Evolutionary conservation across 1,139 yeast species (phyloP).

Genomic region (Candida gigantensis): DNA sequence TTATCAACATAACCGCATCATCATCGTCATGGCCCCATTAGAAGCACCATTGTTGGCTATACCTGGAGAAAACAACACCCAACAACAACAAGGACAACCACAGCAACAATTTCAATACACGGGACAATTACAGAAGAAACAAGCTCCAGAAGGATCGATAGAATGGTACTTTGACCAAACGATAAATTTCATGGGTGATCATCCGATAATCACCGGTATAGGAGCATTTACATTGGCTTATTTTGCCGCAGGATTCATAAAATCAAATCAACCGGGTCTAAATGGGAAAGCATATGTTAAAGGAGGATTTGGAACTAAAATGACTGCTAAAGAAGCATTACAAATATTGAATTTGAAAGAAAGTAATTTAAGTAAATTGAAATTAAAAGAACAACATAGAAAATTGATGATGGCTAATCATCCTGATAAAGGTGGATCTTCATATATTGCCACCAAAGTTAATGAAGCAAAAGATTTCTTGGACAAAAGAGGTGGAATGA

Average conservation of each 20-base stretch:
- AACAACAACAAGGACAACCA: slow-evolving; percentile 18
- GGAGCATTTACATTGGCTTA: slow-evolving; percentile 71
- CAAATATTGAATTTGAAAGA: slow-evolving; percentile 85
- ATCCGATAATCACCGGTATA: slow-evolving; percentile 72
- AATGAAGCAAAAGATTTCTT: slow-evolving; percentile 95
- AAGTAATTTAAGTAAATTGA: slow-evolving; percentile 69
- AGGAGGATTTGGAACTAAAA: slow-evolving; percentile 89
- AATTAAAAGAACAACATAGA: slow-evolving; percentile 89
- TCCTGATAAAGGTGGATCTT: slow-evolving; percentile 98
- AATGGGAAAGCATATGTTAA: slow-evolving; percentile 72
- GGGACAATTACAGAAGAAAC: slow-evolving; percentile 44
- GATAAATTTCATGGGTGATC: slow-evolving; percentile 64
- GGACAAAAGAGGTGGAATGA: slow-evolving; percentile 75
- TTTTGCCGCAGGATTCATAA: slow-evolving; percentile 67
- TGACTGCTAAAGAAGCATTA: slow-evolving; percentile 89
- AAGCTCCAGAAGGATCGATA: slow-evolving; percentile 49
- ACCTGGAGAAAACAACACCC: slow-evolving; percentile 50
- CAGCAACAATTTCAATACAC: slow-evolving; percentile 30
- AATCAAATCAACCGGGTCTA: slow-evolving; percentile 69
- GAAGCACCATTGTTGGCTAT: slow-evolving; percentile 61
- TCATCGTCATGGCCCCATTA: slow-evolving; percentile 24
- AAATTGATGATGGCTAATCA: slow-evolving; percentile 88
- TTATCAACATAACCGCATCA: too few relatives aligned
- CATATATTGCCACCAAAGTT: slow-evolving; percentile 91
- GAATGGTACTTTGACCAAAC: slow-evolving; percentile 73